phyloP scores from a whole-genome alignment of 2,329 filamentous ascomycete species.

The Calonectria pseudoturangicola region DNA sequence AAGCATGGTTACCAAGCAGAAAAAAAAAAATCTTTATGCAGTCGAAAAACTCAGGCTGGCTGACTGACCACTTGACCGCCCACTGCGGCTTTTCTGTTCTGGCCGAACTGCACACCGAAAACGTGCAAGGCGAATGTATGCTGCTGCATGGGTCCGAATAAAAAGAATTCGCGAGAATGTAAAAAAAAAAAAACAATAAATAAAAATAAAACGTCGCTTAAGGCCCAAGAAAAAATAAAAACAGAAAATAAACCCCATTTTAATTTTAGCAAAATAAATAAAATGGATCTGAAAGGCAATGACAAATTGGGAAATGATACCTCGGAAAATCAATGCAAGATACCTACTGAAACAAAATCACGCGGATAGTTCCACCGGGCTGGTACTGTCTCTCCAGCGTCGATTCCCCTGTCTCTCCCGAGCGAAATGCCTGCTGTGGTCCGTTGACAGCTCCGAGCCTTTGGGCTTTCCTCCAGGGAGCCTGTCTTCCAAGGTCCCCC shows the following conservation, averaged over 20 bases:
- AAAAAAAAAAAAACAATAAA: not conserved
- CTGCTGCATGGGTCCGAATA: slow-evolving; percentile 10
- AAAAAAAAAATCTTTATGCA: slow-evolving; percentile 15
- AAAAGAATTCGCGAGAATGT: not conserved
- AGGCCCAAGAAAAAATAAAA: slow-evolving; percentile 10
- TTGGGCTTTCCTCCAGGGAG: slow-evolving; percentile 29
- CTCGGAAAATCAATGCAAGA: slow-evolving; percentile 23
- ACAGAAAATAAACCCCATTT: slow-evolving; percentile 4
- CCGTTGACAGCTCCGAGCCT: slow-evolving; percentile 43
- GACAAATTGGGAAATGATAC: slow-evolving; percentile 27
- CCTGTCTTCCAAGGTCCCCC: slow-evolving; percentile 35
- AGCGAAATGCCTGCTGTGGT: slow-evolving; percentile 19
- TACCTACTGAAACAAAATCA: slow-evolving; percentile 27
- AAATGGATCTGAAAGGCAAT: slow-evolving; percentile 5
- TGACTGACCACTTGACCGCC: not conserved
- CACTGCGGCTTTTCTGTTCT: slow-evolving; percentile 9
- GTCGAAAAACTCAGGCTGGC: not conserved
- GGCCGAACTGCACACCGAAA: not conserved
- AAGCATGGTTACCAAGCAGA: not conserved
- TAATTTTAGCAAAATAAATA: slow-evolving; percentile 9
- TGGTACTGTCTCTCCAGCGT: slow-evolving; percentile 32
- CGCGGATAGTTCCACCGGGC: slow-evolving; percentile 38
- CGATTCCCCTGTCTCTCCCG: slow-evolving; percentile 38
- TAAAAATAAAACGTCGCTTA: slow-evolving; percentile 30
- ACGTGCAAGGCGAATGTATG: not conserved